Percentiles rank a stretch among this genome's conserved stretches.
Conservation (phyloP, 768 basidiomycete genomes). For the Suillus subaureus region DNA sequence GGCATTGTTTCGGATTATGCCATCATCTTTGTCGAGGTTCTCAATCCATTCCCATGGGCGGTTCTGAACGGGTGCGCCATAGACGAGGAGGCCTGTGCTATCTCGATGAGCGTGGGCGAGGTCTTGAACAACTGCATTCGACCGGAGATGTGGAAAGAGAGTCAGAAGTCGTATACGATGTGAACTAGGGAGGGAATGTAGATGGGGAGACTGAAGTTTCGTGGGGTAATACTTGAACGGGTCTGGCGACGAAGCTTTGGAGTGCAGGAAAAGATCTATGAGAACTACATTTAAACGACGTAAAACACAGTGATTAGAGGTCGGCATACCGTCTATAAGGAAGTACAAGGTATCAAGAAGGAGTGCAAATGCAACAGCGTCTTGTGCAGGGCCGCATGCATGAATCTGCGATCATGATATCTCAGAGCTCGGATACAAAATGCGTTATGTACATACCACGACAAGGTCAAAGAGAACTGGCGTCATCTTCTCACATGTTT, state of each 20-base stretch:
- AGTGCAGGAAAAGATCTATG: conserved; percentile 64
- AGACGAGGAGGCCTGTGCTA: conserved; percentile 48
- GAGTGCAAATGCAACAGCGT: conserved; percentile 62
- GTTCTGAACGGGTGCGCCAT: conserved; percentile 60
- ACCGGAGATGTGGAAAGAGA: conserved; percentile 58
- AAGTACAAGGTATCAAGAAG: conserved; percentile 76
- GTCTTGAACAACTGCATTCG: conserved; percentile 52
- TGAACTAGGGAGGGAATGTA: conserved; percentile 55
- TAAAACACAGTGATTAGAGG: not conserved
- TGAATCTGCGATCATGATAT: conserved; percentile 45
- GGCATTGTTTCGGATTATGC: conserved; percentile 62
- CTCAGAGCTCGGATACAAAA: conserved; percentile 10
- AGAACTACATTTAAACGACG: conserved; percentile 1
- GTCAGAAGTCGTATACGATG: conserved; percentile 58
- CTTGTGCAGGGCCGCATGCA: conserved; percentile 52
- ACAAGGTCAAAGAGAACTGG: conserved; percentile 49
- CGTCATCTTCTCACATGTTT: conserved; percentile 45
- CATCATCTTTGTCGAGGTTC: conserved; percentile 52
- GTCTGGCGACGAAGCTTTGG: conserved; percentile 53
- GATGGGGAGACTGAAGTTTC: conserved; percentile 50
- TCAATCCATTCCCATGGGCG: conserved; percentile 90
- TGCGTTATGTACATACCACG: conserved; percentile 44
- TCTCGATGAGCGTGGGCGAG: conserved; percentile 65
- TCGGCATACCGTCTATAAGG: conserved; percentile 65
- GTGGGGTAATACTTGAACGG: conserved; percentile 68